Base-by-base conservation (phyloP, 2,329 filamentous ascomycete genomes). In the Daldinia eschscholtzii region DNA sequence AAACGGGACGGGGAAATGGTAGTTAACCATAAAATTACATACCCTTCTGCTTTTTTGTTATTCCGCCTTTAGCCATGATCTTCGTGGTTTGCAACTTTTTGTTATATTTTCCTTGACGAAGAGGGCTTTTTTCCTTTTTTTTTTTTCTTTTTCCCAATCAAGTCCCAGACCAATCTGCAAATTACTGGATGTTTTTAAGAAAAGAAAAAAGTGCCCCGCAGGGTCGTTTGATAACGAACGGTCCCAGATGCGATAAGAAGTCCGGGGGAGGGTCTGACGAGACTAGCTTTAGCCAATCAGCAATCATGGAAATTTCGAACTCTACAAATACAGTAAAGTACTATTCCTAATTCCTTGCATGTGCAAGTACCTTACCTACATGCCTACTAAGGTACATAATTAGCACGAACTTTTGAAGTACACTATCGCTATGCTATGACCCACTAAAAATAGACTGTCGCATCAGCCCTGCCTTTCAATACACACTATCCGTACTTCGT, bases 31-130 rank as follows among this genome's bases (percentile, higher is more conserved):
- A 50, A 3, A 15, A 9, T 50, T 44, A 4, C 66, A 37, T 52
- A 76, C 79, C 76, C 68, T 74, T 79, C 57, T 64, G 74, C 70
- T 78, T 80, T 52, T 79, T 80, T 35, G 76, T 58, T 52, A 81
- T 77, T 35, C 58, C 66, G 33, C 75, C 75, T 72, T 81, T 81
- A 1, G 72, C 79, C 80, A 81, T 81, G 65, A 48, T 68, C 33
- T 61, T 42, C 62, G 60, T 28, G 13, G 3, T 50, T 28, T 15
- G 26, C 3, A 33, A 12, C 5, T 50, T 3, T 56, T 18, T 18
- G 35, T 6, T 20, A 13, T 37, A 37, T n/a, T 23, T 55, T 26
- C 18, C 26, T 33, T 50, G 26, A 50, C 6, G 6, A 33, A 50
- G 26, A 50, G 2, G 15, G n/a, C 26, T 12, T 12, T 50, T n/a